These are phyloP conservation scores for Blepharisma undulans DNA, from an alignment of 169 alveolate species.

Conservation along the genomic window DNA sequence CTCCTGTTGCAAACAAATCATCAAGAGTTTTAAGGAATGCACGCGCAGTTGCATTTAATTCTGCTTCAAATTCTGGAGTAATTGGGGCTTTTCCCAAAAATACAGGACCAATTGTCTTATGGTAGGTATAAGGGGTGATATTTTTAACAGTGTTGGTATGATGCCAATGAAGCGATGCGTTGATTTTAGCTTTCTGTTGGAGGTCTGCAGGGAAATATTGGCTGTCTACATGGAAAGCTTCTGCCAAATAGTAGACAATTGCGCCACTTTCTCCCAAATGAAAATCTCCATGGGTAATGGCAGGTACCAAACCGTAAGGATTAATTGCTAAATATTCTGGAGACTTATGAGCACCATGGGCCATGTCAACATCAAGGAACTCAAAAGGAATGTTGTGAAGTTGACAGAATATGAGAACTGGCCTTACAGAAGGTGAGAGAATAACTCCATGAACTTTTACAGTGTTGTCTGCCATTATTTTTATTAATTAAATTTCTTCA, in stretches of 20 bases:
- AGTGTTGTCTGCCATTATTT: neutral
- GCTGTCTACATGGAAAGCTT: neutral
- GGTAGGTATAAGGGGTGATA: neutral
- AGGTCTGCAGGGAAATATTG: neutral
- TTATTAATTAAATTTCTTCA: too few relatives aligned
- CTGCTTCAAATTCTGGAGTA: neutral
- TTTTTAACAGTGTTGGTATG: neutral
- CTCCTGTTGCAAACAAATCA: neutral
- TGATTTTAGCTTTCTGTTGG: neutral
- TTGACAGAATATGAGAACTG: constrained; percentile 28
- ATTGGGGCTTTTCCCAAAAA: neutral
- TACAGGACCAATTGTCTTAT: neutral
- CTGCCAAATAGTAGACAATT: constrained; percentile 50
- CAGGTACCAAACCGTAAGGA: constrained; percentile 50
- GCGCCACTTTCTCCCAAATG: constrained; percentile 54
- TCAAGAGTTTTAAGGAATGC: neutral
- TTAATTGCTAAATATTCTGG: constrained; percentile 46
- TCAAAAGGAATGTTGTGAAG: neutral
- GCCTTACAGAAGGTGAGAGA: constrained; percentile 38
- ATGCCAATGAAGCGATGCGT: neutral
- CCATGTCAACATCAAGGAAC: constrained; percentile 30
- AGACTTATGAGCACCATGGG: constrained; percentile 32
- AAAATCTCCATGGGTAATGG: constrained; percentile 59
- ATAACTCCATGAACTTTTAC: neutral
- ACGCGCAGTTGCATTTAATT: neutral